Evolutionary conservation across 352 stramenopile genomes (phyloP), one percentile per base, ranked within the genome.

Genomic region (Phytophthora citricola): DNA sequence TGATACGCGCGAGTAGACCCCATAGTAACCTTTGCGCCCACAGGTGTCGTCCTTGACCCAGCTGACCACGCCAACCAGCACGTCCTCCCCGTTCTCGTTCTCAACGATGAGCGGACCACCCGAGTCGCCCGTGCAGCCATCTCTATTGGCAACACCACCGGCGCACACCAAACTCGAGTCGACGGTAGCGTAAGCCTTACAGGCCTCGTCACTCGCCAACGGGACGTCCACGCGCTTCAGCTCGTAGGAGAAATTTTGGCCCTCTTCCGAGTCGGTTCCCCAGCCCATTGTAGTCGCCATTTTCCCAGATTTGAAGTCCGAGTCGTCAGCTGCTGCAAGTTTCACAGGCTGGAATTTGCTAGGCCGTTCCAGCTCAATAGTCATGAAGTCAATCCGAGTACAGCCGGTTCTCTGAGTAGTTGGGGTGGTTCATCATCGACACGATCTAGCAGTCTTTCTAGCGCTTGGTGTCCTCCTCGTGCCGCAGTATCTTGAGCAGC

Each of bases 91-190:
- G 17, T 38, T 44, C 3, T 47, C 14, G 15, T 47, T 38, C 46
- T 75, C 56, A 12, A 73, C 32, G 14, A 73, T 76, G 6, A 90
- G 65, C 4, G 81, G 76, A 20, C 81, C 81, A 14, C 81, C 81
- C 5, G 78, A 88, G 72, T 88, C 78, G 27, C 75, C 73, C 24
- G 64, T 51, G 53, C 81, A 90, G 24, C 78, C 79, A 50, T 90
- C 63, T 7, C 24, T 8, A 26, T 71, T 71, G 3, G 38, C 31
- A 22, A 71, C 31, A 0, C 81, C 78, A n/a, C 78, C 76, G 6
- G 76, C 78, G 31, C 81, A 88, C 5, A 87, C 27, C 81, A 88
- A 87, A 46, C 71, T 75, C 9, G 41, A 53, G 45, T 82, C 73
- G 10, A 77, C 61, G 0, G 45, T 50, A 5, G 66, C 44, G 27